Evolutionary conservation across 2,329 filamentous ascomycete genomes (phyloP).

Genomic region (Arthrobotrys conoides): DNA sequence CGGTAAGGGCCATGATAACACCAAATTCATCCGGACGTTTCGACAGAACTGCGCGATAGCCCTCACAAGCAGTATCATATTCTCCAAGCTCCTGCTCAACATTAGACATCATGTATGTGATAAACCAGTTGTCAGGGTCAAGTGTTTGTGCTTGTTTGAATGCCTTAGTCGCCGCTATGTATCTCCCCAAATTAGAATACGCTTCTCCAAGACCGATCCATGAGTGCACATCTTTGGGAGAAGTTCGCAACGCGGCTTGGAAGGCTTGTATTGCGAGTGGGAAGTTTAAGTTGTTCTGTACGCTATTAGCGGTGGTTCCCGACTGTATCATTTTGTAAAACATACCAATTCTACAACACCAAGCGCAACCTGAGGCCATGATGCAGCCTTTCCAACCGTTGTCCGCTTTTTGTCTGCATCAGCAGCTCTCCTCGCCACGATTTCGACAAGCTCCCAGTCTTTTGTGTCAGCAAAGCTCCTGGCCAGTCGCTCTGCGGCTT

Average conservation of each 20-base stretch:
- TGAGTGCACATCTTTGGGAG: conserved; percentile 89
- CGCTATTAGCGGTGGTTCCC: neutral
- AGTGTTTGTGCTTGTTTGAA: conserved; percentile 87
- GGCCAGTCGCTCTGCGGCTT: conserved; percentile 88
- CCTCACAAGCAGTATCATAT: conserved; percentile 82
- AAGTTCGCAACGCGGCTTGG: conserved; percentile 86
- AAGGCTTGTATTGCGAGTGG: conserved; percentile 90
- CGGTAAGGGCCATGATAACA: conserved; percentile 86
- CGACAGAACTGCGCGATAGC: conserved; percentile 81
- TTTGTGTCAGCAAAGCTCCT: conserved; percentile 87
- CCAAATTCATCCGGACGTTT: conserved; percentile 82
- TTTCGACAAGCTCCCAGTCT: conserved; percentile 97
- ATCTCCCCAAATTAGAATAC: conserved; percentile 92
- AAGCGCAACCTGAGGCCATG: conserved; percentile 94
- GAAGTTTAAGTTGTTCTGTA: conserved; percentile 70
- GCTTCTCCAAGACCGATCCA: conserved; percentile 98
- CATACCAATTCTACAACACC: conserved; percentile 81
- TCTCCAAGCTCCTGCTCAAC: conserved; percentile 93
- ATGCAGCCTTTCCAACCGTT: conserved; percentile 89
- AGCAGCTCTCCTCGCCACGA: conserved; percentile 89
- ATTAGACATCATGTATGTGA: conserved; percentile 95
- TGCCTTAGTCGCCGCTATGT: conserved; percentile 92
- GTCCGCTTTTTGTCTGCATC: conserved; percentile 94
- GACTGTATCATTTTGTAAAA: neutral
- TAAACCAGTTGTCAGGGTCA: conserved; percentile 90